Conservation (phyloP, 83 land plant genomes). For the Diphasiastrum complanatum region DNA sequence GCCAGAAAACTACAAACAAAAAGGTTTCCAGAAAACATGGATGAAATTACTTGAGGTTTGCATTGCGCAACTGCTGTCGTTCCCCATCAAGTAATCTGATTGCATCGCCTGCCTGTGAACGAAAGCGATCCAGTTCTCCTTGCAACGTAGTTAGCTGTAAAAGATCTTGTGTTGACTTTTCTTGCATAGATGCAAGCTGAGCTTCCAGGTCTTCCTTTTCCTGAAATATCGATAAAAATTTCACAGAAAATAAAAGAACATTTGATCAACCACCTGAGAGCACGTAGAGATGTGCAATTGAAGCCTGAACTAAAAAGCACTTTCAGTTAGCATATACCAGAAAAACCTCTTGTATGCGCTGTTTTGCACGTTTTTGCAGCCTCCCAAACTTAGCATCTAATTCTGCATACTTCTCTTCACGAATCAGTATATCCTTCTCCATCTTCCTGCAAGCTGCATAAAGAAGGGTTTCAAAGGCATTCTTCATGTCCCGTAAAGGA, state of each 20-base stretch:
- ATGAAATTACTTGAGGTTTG: slow-evolving; percentile 49
- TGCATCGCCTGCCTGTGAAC: slow-evolving; percentile 85
- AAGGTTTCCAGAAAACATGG: too few relatives aligned
- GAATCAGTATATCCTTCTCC: slow-evolving; percentile 64
- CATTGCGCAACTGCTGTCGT: slow-evolving; percentile 62
- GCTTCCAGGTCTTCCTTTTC: slow-evolving; percentile 89
- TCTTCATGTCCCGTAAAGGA: too few relatives aligned
- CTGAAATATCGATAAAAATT: slow-evolving; percentile 26
- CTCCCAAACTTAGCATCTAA: slow-evolving; percentile 78
- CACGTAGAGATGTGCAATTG: too few relatives aligned
- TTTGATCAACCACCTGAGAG: too few relatives aligned
- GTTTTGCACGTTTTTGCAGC: slow-evolving; percentile 90
- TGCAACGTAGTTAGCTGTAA: slow-evolving; percentile 48
- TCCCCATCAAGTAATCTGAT: slow-evolving; percentile 73
- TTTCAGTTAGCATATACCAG: too few relatives aligned
- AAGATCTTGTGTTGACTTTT: slow-evolving; percentile 46
- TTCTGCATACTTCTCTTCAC: slow-evolving; percentile 85
- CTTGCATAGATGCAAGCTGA: slow-evolving; percentile 42
- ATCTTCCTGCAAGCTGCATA: slow-evolving; percentile 56
- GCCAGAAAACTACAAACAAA: too few relatives aligned
- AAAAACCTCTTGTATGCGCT: slow-evolving; percentile 87
- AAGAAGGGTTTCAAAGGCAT: too few relatives aligned
- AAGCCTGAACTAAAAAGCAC: too few relatives aligned
- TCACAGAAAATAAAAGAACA: slow-evolving; percentile 5
- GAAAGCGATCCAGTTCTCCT: slow-evolving; percentile 70